Conservation (phyloP, 768 basidiomycete species). For the Sutorius australiensis region DNA sequence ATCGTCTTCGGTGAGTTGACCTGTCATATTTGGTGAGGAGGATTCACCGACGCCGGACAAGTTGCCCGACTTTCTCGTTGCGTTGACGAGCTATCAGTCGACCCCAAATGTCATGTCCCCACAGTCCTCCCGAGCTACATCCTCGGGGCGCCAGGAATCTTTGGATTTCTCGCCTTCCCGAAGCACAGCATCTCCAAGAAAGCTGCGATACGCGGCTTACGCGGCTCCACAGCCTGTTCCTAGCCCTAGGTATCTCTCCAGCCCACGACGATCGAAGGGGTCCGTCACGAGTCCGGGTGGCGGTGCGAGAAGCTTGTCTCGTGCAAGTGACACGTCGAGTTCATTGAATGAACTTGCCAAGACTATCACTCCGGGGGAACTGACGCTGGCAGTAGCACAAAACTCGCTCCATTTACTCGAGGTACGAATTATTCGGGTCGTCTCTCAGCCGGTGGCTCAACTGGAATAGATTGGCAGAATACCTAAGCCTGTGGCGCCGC, state of each 20-base stretch:
- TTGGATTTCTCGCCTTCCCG: constrained; percentile 19
- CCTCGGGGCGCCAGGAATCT: constrained; percentile 17
- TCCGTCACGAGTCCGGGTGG: constrained; percentile 36
- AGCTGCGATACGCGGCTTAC: constrained; percentile 69
- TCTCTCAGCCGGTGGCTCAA: constrained; percentile 1
- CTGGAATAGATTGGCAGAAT: constrained; percentile 9
- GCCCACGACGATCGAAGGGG: constrained; percentile 30
- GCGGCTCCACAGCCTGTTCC: constrained; percentile 53
- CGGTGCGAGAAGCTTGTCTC: constrained; percentile 32
- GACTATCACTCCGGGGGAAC: constrained; percentile 32
- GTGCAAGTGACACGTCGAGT: constrained; percentile 20
- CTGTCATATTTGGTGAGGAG: constrained; percentile 1
- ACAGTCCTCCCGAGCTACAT: constrained; percentile 9
- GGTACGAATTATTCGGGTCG: constrained; percentile 13
- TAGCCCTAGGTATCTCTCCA: constrained; percentile 38
- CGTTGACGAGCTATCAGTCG: constrained; percentile 40
- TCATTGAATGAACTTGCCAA: constrained; percentile 23
- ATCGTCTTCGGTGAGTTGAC: constrained; percentile 52
- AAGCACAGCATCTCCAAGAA: constrained; percentile 35
- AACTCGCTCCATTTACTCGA: constrained; percentile 12
- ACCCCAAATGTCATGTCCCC: neutral
- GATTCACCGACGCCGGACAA: constrained; percentile 26
- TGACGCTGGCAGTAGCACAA: constrained; percentile 25
- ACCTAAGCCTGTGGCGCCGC: neutral
- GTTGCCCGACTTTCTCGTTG: constrained; percentile 68